A percentile compares a stretch with the other conserved stretches of the same genome.
Conservation (phyloP, 78 protist species). For the Cavenderia fasciculata region DNA sequence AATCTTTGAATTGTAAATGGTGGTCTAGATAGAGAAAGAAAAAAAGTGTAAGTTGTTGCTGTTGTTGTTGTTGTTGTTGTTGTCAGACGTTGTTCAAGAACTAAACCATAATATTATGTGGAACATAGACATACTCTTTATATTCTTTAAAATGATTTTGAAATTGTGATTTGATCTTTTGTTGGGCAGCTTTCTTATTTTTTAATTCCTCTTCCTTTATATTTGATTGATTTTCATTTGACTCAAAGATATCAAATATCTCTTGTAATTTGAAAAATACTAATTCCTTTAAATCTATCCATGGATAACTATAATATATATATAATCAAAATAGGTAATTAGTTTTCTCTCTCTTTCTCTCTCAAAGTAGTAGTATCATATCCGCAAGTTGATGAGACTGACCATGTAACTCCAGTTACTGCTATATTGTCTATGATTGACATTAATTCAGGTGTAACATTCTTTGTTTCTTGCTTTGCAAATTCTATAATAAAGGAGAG, state of each 20-base stretch:
- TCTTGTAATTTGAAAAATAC: constrained; percentile 35
- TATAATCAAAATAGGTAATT: not conserved
- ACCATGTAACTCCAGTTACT: constrained; percentile 64
- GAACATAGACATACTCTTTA: constrained; percentile 5
- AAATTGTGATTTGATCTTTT: constrained; percentile 26
- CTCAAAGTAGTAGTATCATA: not conserved
- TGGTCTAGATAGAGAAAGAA: constrained; percentile 6
- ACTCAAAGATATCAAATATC: constrained; percentile 69
- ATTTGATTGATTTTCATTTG: no score
- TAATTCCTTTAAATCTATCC: constrained; percentile 45
- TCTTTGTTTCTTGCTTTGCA: constrained; percentile 31
- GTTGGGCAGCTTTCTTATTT: not conserved
- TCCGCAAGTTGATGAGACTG: not conserved
- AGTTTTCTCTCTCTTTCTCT: not conserved
- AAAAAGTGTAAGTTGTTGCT: not conserved
- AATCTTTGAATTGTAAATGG: constrained; percentile 75
- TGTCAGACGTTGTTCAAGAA: not conserved
- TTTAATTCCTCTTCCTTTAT: not conserved
- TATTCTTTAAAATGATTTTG: constrained; percentile 27
- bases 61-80: not conserved
- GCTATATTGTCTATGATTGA: constrained; percentile 52
- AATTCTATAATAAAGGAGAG: not conserved
- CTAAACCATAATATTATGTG: not conserved
- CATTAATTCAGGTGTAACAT: constrained; percentile 37
- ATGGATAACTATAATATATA: constrained; percentile 41